Base-by-base conservation (phyloP, 1,284 basidiomycete species). In the Earliella scabrosa region DNA sequence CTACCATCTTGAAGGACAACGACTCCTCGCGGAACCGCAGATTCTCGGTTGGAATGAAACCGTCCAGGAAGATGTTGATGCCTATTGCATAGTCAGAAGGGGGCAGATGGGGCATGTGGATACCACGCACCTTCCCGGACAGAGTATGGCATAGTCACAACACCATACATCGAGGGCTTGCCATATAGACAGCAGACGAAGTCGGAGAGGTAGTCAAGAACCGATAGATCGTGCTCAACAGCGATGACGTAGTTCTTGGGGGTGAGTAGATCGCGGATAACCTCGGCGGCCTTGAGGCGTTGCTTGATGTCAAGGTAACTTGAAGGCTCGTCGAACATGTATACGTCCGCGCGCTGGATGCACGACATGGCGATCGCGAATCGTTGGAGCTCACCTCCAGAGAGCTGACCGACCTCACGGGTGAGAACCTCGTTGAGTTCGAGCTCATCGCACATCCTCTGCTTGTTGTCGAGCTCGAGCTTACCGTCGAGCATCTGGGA, bases 21-120 rank as follows among this genome's bases (percentile, higher is more conserved):
- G 92, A 92, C 67, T 97, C 96, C 64, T 97, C 88, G 47, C 95
- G 88, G 87, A 98, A 98, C 57, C 96, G 93, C 68, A 98, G 73
- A 75, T 98, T 98, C 74, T 98, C 95, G n/a, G 96, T 97, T 6
- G 96, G 96, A 65, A 98, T 94, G 78, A 95, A 95, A 50, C 95
- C 95, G 69, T 98, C 96, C 56, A 98, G 80, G 85, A 98, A 98
- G 68, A 97, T 97, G 77, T 98, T 98, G 80, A 98, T 97, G 65
- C 95, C 93, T 92, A 4, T 23, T 13, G 13, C 7, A 27, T 39
- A 31, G n/a, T n/a, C n/a, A n/a, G n/a, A 40, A 40, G 24, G 3
- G 29, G 13, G 24, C 29, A 45, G 16, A 3, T 26, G 34, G 21
- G 10, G 14, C 35, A 8, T 14, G 21, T 9, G 29, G 5, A 21